Evolutionary conservation across 2,329 filamentous ascomycete genomes (phyloP).

Genomic region (Exophiala lecanii-corni): DNA sequence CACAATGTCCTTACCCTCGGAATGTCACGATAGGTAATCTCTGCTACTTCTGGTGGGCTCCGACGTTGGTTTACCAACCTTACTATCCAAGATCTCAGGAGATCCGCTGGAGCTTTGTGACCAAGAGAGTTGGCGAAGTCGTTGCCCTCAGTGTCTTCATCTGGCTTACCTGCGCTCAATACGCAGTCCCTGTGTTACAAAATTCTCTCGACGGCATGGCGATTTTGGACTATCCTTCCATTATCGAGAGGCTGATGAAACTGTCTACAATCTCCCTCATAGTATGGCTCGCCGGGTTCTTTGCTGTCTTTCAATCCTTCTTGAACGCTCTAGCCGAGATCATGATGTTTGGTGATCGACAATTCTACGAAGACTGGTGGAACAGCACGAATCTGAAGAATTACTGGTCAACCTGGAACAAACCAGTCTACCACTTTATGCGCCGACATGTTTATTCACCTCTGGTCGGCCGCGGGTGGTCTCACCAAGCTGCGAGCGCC

Average conservation of each 20-base stretch:
- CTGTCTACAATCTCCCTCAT: constrained; percentile 90
- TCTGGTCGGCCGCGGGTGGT: constrained; percentile 78
- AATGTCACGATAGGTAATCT: constrained; percentile 89
- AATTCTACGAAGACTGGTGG: constrained; percentile 99
- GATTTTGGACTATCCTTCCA: constrained; percentile 71
- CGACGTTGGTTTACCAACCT: constrained; percentile 93
- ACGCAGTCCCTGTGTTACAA: constrained; percentile 79
- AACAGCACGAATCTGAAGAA: constrained; percentile 78
- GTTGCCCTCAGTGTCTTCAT: constrained; percentile 79
- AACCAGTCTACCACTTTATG: constrained; percentile 96
- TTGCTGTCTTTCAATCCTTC: constrained; percentile 88
- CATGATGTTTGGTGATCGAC: constrained; percentile 82
- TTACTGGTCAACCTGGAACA: constrained; percentile 98
- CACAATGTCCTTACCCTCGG: constrained; percentile 75
- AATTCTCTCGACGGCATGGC: constrained; percentile 89
- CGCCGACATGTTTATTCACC: constrained; percentile 89
- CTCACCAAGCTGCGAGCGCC: constrained; percentile 63
- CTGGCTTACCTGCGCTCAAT: constrained; percentile 92
- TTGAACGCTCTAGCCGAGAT: constrained; percentile 89
- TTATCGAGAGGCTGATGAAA: constrained; percentile 87
- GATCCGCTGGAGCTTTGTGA: constrained; percentile 83
- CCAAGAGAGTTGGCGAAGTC: constrained; percentile 75
- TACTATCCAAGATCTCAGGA: constrained; percentile 81
- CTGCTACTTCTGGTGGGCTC: constrained; percentile 96
- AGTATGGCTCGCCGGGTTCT: constrained; percentile 97